Evolutionary conservation across 2,329 filamentous ascomycete species (phyloP).

Genomic region (Arthroderma sp.): DNA sequence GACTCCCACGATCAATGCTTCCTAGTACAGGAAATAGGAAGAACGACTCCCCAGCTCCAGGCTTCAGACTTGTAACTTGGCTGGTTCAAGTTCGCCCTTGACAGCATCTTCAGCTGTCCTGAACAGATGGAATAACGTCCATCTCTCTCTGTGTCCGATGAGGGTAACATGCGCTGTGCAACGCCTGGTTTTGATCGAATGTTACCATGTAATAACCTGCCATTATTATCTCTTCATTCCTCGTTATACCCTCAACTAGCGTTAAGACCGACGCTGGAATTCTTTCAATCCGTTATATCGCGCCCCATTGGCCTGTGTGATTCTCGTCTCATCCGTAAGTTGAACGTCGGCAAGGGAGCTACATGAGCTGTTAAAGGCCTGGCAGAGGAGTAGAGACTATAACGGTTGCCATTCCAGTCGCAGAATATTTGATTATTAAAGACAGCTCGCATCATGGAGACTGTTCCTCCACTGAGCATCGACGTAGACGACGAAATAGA

Average conservation of each 20-base stretch:
- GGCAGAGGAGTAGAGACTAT: background rate
- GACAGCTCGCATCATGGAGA: background rate
- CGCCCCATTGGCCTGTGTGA: too few species aligned
- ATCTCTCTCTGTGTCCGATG: background rate
- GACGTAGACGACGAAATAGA: slow-evolving; percentile 22
- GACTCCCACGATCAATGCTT: too few species aligned
- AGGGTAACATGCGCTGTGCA: background rate
- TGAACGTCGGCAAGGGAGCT: too few species aligned
- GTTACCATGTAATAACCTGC: background rate
- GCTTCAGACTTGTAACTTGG: background rate
- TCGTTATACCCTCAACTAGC: background rate
- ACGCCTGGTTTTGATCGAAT: background rate
- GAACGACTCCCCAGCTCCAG: too few species aligned
- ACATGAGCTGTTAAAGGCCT: background rate
- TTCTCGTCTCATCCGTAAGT: too few species aligned
- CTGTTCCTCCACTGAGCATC: slow-evolving; percentile 25
- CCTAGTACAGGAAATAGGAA: too few species aligned
- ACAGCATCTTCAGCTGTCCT: background rate
- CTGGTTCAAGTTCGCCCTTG: background rate
- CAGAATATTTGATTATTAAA: background rate
- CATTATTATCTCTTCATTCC: background rate
- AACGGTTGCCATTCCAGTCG: background rate
- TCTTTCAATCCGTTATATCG: background rate
- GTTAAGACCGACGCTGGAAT: background rate
- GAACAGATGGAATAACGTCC: background rate